Conservation (phyloP, 495 filamentous ascomycete species). For the Hypomontagnella monticulosa region DNA sequence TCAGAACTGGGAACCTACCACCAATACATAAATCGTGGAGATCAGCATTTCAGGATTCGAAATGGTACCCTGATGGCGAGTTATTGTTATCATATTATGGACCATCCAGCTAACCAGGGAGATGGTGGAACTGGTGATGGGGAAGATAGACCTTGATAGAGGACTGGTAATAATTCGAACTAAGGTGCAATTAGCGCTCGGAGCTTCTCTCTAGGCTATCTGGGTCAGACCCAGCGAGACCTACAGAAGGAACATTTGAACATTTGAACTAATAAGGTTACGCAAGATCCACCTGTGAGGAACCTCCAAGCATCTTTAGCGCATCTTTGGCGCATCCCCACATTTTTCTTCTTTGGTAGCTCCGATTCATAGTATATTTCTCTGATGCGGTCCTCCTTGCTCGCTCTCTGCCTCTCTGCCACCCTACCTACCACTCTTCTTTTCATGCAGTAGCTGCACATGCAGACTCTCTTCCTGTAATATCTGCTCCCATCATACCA, state of each 20-base stretch:
- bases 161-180: neutral
- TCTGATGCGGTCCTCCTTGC: conserved; percentile 38
- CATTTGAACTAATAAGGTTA: conserved; percentile 36
- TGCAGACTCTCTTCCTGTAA: conserved; percentile 11
- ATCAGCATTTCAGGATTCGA: conserved; percentile 9
- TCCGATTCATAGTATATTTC: conserved; percentile 43
- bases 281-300: conserved; percentile 27
- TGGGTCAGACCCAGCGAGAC: too few species aligned
- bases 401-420: conserved; percentile 13
- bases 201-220: conserved; percentile 15
- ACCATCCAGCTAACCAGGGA: conserved; percentile 20
- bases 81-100: neutral
- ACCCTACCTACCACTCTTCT: conserved; percentile 24
- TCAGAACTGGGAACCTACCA: neutral
- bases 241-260: too few species aligned
- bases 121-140: conserved; percentile 24
- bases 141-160: conserved; percentile 1
- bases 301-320: conserved; percentile 18
- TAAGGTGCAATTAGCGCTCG: conserved; percentile 4
- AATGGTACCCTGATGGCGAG: conserved; percentile 12
- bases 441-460: conserved; percentile 27
- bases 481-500: conserved; percentile 9
- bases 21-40: neutral
- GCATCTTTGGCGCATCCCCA: conserved; percentile 33
- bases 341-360: conserved; percentile 15